Base-by-base conservation (phyloP, 768 basidiomycete species). In the Macrolepiota albuminosa region DNA sequence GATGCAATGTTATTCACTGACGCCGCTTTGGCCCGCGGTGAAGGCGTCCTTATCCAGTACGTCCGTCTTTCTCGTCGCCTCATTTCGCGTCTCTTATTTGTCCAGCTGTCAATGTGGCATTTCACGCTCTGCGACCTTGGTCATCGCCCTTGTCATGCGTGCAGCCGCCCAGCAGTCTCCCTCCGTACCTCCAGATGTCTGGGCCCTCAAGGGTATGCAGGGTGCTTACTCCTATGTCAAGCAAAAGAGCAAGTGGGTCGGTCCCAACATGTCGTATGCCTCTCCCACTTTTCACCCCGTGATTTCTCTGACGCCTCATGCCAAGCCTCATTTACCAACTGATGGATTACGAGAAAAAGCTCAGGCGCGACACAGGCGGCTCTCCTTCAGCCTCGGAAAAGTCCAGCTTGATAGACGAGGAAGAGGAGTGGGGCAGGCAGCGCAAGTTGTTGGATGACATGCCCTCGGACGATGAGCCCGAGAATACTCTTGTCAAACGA, bases 261-360 rank as follows among this genome's bases (percentile, higher is more conserved):
- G 94, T 21, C 94, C 94, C 56, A 96, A 96, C 73, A 95, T 96
- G 87, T 93, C 91, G 90, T 93, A 77, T 74, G 92, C 87, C 40
- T 45, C 39, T 67, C 59, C 66, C 62, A 49, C 53, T 54, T 62
- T 51, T 49, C 54, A 49, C 56, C 58, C 52, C 18, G 18, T 37
- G 6, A 57, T 69, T 60, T 61, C 66, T 50, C 58, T 64, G 43
- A 61, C 59, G 63, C 59, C 65, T 51, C 65, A 60, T 66, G 34
- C 18, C 18, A 24, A 93, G 93, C 59, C 85, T 95, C 71, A 94
- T 95, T 75, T 95, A 95, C 80, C 93, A 95, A 75, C 79, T 96
- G 48, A 78, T 93, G 67, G 94, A 95, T 71, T 96, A 95, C 72
- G 93, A 95, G 72, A 89, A 91, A 62, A 81, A 79, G 54, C 75